Evolutionary conservation across 768 basidiomycete species (phyloP).

Genomic region (Mycena filopes): DNA sequence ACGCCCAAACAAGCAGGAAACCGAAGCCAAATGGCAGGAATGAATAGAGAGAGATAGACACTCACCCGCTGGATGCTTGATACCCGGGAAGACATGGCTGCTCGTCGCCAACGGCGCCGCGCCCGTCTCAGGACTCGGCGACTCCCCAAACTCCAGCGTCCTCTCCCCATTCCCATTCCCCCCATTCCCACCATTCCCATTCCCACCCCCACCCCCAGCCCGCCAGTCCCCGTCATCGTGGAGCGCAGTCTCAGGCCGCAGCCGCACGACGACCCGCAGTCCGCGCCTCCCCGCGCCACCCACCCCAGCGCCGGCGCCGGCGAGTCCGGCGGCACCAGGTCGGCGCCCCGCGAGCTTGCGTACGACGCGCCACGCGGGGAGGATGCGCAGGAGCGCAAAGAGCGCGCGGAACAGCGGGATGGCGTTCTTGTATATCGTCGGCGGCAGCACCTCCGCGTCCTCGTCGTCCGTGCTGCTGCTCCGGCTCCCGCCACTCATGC

Average conservation of each 20-base stretch:
- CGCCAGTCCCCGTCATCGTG: background rate
- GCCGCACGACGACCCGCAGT: constrained; percentile 39
- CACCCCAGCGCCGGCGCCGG: background rate
- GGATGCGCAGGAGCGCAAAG: constrained; percentile 75
- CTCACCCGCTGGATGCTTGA: constrained; percentile 66
- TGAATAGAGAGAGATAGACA: background rate
- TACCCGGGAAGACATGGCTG: constrained; percentile 69
- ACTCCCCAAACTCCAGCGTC: constrained; percentile 54
- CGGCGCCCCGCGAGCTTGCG: constrained; percentile 63
- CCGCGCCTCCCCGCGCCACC: background rate
- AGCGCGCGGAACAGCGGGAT: constrained; percentile 85
- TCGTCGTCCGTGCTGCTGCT: background rate
- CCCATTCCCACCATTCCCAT: background rate
- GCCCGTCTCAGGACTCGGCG: constrained; percentile 49
- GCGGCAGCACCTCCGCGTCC: constrained; percentile 67
- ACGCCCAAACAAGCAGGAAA: background rate
- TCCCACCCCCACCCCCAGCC: too few species aligned
- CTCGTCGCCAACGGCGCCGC: constrained; percentile 55
- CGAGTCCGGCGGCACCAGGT: constrained; percentile 44
- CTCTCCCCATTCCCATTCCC: constrained; percentile 13
- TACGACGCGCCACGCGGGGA: constrained; percentile 83
- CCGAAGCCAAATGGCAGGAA: background rate
- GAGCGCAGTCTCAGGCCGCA: constrained; percentile 29
- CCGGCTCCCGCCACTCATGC: too few species aligned
- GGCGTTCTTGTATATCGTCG: constrained; percentile 87